Conservation (phyloP, 2,329 filamentous ascomycete species). For the Ophiostoma novo-ulmi region DNA sequence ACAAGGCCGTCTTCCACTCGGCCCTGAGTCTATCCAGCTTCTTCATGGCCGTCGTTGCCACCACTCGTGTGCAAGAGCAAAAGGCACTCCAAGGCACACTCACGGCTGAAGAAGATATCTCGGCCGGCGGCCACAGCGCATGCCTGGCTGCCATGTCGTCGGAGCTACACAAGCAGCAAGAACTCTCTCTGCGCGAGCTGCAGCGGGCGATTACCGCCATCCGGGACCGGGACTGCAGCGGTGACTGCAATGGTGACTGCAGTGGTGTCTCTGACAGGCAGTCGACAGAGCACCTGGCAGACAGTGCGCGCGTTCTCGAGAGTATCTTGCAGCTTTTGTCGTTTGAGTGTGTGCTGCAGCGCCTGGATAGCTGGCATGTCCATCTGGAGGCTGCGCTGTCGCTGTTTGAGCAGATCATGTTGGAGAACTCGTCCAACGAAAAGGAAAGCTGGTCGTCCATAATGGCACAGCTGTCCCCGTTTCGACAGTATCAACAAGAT, state of each 20-base stretch:
- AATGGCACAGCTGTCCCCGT: conserved; percentile 27
- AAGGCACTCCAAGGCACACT: not conserved
- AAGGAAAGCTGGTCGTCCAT: conserved; percentile 25
- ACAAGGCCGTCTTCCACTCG: conserved; percentile 54
- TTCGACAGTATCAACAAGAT: not conserved
- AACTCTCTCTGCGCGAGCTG: conserved; percentile 31
- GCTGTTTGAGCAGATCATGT: conserved; percentile 37
- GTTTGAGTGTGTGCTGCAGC: conserved; percentile 37
- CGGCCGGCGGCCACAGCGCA: not conserved
- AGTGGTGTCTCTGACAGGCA: not conserved
- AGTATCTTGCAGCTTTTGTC: conserved; percentile 41
- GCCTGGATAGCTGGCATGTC: conserved; percentile 39
- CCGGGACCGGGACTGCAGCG: conserved; percentile 20
- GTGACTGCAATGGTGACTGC: not conserved
- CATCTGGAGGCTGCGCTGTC: conserved; percentile 42
- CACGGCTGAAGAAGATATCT: not conserved
- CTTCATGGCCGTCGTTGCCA: conserved; percentile 48
- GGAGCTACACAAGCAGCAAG: conserved; percentile 33
- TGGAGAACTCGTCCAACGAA: conserved; percentile 21
- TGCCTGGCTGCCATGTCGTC: conserved; percentile 28
- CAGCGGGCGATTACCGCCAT: conserved; percentile 30
- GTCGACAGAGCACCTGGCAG: conserved; percentile 24
- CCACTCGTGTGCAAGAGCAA: not conserved
- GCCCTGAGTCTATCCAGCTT: conserved; percentile 53
- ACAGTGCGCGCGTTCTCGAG: conserved; percentile 35